A percentile compares a stretch with the other conserved stretches of the same genome.
Conservation (phyloP, 1,139 yeast genomes). For the Geotrichum australiense region DNA sequence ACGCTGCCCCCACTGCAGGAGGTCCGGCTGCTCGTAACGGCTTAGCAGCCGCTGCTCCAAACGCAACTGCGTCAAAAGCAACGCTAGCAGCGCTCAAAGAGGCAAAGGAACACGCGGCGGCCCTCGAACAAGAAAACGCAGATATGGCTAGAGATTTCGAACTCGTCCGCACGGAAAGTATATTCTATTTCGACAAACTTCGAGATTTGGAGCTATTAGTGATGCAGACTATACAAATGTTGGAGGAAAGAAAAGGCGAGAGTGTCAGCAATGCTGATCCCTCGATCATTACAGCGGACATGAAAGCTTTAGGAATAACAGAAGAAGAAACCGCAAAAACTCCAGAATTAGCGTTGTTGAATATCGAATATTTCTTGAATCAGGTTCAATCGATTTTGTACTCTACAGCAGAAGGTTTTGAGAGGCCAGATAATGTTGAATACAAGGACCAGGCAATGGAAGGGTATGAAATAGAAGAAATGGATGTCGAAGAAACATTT, state of each 20-base stretch:
- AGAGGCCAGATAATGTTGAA: constrained; percentile 28
- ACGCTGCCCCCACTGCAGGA: constrained; percentile 18
- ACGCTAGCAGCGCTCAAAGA: constrained; percentile 18
- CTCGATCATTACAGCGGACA: constrained; percentile 23
- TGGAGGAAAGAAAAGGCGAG: constrained; percentile 35
- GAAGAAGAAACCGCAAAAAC: constrained; percentile 20
- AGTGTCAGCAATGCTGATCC: constrained; percentile 16
- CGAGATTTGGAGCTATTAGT: constrained; percentile 80
- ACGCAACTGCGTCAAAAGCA: constrained; percentile 10
- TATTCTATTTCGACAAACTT: constrained; percentile 82
- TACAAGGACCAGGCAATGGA: constrained; percentile 7
- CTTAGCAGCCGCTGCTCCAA: constrained; percentile 20
- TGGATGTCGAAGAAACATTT: constrained; percentile 15
- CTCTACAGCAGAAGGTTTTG: constrained; percentile 69
- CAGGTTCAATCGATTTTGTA: constrained; percentile 72
- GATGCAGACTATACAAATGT: constrained; percentile 53
- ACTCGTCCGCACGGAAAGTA: constrained; percentile 54
- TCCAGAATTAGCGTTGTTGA: constrained; percentile 29
- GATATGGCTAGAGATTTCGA: constrained; percentile 44
- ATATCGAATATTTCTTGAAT: constrained; percentile 39
- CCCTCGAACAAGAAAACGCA: constrained; percentile 39
- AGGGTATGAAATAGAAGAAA: constrained; percentile 8
- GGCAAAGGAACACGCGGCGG: constrained; percentile 28
- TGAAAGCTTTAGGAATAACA: constrained; percentile 30
- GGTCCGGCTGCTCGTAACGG: constrained; percentile 12